Percentiles rank a stretch among this genome's conserved stretches.
Evolutionary conservation across 495 filamentous ascomycete species (phyloP).

Genomic region (Sphaerosporella brunnea): DNA sequence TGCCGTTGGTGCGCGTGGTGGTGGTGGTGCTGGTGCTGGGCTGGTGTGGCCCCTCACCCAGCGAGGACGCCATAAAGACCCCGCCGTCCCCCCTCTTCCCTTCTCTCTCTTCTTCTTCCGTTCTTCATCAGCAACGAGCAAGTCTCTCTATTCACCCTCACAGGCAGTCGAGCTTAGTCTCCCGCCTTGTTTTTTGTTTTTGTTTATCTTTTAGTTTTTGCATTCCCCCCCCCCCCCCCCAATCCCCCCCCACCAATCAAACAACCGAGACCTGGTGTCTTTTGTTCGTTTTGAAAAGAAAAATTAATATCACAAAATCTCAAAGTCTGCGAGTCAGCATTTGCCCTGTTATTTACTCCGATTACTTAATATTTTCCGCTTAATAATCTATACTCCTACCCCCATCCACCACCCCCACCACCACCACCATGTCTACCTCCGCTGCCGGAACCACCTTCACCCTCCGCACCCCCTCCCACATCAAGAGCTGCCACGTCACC

Average conservation of each 20-base stretch:
- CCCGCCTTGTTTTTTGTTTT: background rate
- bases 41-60: too few relatives aligned
- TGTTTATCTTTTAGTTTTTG: background rate
- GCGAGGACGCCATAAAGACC: background rate
- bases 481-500: conserved; percentile 94
- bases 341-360: background rate
- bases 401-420: background rate
- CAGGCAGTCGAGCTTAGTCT: background rate
- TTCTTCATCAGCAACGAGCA: background rate
- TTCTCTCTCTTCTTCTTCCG: background rate
- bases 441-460: conserved; percentile 40
- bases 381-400: background rate
- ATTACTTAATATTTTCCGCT: background rate
- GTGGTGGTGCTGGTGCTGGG: too few relatives aligned
- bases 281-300: too few relatives aligned
- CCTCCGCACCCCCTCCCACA: conserved; percentile 86
- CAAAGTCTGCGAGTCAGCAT: background rate
- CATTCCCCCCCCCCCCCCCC: too few relatives aligned
- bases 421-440: conserved; percentile 19
- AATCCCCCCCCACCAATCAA: too few relatives aligned
- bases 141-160: background rate
- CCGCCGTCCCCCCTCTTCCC: background rate
- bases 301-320: background rate
- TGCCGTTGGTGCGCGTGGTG: too few relatives aligned
- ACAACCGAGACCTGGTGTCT: background rate